phyloP scores from a whole-genome alignment of 257 asterid genomes.

The Sherardia arvensis region DNA sequence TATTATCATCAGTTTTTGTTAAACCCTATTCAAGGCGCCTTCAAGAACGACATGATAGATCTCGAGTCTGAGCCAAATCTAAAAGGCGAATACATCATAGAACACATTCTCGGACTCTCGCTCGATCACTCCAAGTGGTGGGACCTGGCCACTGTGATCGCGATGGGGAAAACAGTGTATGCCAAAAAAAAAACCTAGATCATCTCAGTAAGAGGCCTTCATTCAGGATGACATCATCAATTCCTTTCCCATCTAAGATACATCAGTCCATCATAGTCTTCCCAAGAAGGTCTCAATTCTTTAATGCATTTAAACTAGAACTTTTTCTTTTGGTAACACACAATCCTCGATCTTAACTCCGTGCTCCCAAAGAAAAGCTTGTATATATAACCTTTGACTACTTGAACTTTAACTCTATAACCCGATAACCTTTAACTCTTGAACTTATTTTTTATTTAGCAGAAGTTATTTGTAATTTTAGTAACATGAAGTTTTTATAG shows the following conservation, averaged over 20 bases:
- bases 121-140: slow-evolving; percentile 77
- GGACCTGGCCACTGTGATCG: slow-evolving; percentile 58
- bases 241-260: slow-evolving; percentile 46
- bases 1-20: too few relatives aligned
- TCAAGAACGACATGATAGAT: slow-evolving; percentile 83
- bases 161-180: slow-evolving; percentile 33
- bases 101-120: slow-evolving; percentile 43
- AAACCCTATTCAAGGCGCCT: slow-evolving; percentile 58
- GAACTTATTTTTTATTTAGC: too few relatives aligned
- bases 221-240: slow-evolving; percentile 40
- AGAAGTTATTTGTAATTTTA: too few relatives aligned
- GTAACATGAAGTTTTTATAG: too few relatives aligned
- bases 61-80: slow-evolving; percentile 57
- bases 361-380: too few relatives aligned
- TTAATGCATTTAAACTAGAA: slow-evolving; percentile 38
- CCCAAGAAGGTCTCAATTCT: slow-evolving; percentile 80
- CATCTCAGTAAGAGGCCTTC: slow-evolving; percentile 68
- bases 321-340: too few relatives aligned
- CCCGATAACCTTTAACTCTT: too few relatives aligned
- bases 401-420: too few relatives aligned
- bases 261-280: slow-evolving; percentile 51
- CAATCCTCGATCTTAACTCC: too few relatives aligned
- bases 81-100: slow-evolving; percentile 52
- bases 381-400: too few relatives aligned
- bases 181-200: slow-evolving; percentile 39